Evolutionary conservation across 768 basidiomycete genomes (phyloP), one percentile per base, ranked within the genome.

Genomic region (Russula earlei): DNA sequence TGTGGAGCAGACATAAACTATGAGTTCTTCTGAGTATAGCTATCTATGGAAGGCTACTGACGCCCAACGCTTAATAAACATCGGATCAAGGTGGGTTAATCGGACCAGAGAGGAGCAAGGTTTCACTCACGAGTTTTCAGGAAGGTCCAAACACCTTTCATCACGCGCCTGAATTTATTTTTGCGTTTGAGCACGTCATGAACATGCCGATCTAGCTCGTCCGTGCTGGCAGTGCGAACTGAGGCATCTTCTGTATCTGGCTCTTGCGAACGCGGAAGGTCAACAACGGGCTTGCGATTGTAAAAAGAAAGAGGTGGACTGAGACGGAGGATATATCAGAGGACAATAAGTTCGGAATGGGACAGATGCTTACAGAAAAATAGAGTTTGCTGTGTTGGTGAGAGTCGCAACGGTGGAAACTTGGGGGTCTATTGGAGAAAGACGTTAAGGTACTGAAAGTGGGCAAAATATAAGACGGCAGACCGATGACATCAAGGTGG

Each of bases 401-500:
- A 92, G 73, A 40, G 76, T 83, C 6, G 86, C 81, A 4, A 91
- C 80, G 3, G 84, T 84, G 15, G 84, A 77, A 40, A 92, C 80
- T 63, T 87, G 79, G 2, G 84, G 80, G 66, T 91, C 89, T 84
- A 66, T 45, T 7, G 10, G 29, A 48, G 51, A 58, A 49, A 29
- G 27, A 17, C 22, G 11, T 27, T 49, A 37, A 41, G 48, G 25
- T 27, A 25, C 52, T 40, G 20, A 22, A 59, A 33, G 49, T 42
- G 31, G 37, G 11, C 34, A 27, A 43, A 8, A 34, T 24, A 14
- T 24, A 49, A 41, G 33, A 38, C 31, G 24, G 62, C 73, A 43
- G 62, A 83, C 85, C 86, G 56, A 89, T 86, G 41, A 82, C 84
- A 68, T 92, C 89, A 61, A 92, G 70, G 67, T 91, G 83, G 58